These are phyloP conservation scores for Phylloboletellus chloephorus DNA, from an alignment of 1,284 basidiomycete genomes.

Conservation along the genomic window DNA sequence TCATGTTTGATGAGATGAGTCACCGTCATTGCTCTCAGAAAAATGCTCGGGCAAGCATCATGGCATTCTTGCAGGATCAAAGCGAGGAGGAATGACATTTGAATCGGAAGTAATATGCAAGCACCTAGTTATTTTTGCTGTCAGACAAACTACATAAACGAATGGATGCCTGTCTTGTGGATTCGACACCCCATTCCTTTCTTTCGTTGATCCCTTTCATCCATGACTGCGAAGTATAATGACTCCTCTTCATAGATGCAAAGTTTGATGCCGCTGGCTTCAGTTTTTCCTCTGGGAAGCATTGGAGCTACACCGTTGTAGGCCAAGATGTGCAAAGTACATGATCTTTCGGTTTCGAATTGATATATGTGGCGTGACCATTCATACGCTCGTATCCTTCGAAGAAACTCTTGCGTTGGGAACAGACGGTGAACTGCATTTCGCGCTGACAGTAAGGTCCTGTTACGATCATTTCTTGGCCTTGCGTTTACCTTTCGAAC, in stretches of 20 bases:
- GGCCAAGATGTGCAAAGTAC: background rate
- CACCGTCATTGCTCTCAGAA: slow-evolving; percentile 22
- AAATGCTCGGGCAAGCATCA: slow-evolving; percentile 56
- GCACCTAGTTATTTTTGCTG: background rate
- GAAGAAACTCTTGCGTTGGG: background rate
- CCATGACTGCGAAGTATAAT: background rate
- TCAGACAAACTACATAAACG: too few relatives aligned
- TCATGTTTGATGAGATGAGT: slow-evolving; percentile 11
- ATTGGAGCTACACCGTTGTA: background rate
- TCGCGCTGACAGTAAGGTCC: background rate
- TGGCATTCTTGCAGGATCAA: slow-evolving; percentile 64
- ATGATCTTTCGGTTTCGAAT: background rate
- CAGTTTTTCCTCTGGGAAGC: background rate
- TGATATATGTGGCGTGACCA: background rate
- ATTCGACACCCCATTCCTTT: too few relatives aligned
- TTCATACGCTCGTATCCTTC: background rate
- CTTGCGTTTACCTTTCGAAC: too few relatives aligned
- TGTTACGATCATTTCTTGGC: background rate
- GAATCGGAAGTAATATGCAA: background rate
- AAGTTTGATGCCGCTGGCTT: background rate
- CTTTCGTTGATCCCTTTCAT: background rate
- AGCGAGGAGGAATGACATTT: slow-evolving; percentile 39
- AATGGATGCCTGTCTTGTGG: too few relatives aligned
- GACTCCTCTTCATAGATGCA: background rate
- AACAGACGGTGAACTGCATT: background rate